phyloP scores from a whole-genome alignment of 1,284 basidiomycete species.

The Takashimella koratensis region DNA sequence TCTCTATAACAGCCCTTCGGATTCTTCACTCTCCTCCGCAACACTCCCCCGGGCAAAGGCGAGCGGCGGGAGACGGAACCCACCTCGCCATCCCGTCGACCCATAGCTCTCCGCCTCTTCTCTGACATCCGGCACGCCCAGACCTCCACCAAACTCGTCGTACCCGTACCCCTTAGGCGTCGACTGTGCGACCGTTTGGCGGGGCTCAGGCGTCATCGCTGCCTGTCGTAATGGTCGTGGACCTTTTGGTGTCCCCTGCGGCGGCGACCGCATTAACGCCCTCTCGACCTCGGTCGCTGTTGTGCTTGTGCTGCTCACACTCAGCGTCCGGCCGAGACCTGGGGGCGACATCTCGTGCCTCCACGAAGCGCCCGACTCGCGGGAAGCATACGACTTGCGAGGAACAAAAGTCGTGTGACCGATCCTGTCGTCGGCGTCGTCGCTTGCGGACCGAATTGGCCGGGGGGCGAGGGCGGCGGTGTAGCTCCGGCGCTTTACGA shows the following conservation, averaged over 20 bases:
- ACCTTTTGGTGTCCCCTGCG: background rate
- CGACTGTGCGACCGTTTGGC: background rate
- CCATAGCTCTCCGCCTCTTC: background rate
- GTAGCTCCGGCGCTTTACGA: constrained; percentile 24
- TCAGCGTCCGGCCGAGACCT: constrained; percentile 6
- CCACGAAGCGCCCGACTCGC: background rate
- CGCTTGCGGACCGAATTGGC: constrained; percentile 7
- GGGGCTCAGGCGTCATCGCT: constrained; percentile 13
- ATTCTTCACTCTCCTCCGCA: constrained; percentile 22
- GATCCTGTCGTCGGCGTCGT: constrained; percentile 8
- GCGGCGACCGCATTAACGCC: constrained; percentile 11
- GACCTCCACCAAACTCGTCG: background rate
- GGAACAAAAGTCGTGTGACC: background rate
- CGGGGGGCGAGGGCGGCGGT: constrained; percentile 33
- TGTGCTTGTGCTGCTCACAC: constrained; percentile 16
- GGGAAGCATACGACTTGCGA: constrained; percentile 1
- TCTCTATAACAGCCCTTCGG: constrained; percentile 29
- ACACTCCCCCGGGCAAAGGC: constrained; percentile 7
- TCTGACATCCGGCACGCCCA: background rate
- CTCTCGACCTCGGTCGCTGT: constrained; percentile 28
- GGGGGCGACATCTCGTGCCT: background rate
- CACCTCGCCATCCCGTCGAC: background rate
- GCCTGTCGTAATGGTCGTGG: background rate
- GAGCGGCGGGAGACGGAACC: background rate
- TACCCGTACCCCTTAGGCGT: constrained; percentile 5